These are phyloP conservation scores for Alternaria metachromatica DNA, from an alignment of 2,329 filamentous ascomycete species.

Conservation along the genomic window DNA sequence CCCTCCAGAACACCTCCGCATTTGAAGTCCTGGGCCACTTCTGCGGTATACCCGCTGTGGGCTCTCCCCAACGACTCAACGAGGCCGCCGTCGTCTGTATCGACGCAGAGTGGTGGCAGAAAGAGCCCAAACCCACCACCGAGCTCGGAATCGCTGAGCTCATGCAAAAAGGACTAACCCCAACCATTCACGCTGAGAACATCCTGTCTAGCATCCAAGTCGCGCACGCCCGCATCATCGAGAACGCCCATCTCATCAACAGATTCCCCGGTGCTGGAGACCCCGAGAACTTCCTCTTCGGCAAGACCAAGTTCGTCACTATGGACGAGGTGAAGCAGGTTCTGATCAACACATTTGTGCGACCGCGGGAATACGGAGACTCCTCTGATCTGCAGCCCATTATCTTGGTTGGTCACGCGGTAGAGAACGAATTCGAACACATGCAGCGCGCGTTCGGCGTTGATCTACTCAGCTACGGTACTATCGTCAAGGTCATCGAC, in stretches of 20 bases:
- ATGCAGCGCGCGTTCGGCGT: constrained; percentile 15
- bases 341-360: constrained; percentile 13
- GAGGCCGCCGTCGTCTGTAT: constrained; percentile 15
- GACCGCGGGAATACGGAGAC: neutral
- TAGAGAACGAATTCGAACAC: constrained; percentile 18
- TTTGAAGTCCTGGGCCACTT: constrained; percentile 10
- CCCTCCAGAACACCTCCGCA: neutral
- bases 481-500: constrained; percentile 25
- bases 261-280: constrained; percentile 17
- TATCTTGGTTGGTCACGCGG: constrained; percentile 24
- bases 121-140: constrained; percentile 19
- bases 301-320: constrained; percentile 18
- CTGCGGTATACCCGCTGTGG: constrained; percentile 3
- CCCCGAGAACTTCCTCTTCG: constrained; percentile 22
- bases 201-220: constrained; percentile 13
- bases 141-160: constrained; percentile 27
- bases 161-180: neutral
- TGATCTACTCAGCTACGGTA: constrained; percentile 13
- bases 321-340: constrained; percentile 8
- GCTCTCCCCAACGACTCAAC: neutral
- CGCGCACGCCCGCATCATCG: constrained; percentile 19
- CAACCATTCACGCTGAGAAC: constrained; percentile 11
- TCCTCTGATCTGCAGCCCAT: constrained; percentile 17
- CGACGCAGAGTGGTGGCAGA: constrained; percentile 26
- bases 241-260: constrained; percentile 20